Conservation (phyloP, 2,329 filamentous ascomycete genomes). For the Huntiella decipiens region DNA sequence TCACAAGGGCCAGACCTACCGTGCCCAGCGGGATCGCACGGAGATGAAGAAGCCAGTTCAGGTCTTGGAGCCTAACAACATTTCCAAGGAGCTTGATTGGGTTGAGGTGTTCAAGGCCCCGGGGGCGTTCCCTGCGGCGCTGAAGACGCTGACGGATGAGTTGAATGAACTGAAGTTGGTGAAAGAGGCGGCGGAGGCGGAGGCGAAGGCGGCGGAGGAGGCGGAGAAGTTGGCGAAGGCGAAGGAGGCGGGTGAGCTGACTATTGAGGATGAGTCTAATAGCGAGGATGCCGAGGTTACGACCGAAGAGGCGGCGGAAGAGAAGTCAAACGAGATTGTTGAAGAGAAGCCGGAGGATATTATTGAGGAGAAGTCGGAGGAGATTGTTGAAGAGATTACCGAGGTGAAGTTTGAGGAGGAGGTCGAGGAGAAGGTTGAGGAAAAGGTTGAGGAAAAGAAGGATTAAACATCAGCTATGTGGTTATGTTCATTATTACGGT, state of each 20-base stretch:
- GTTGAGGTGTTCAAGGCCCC: conserved; percentile 18
- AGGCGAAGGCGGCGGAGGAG: neutral
- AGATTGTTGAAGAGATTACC: too few relatives aligned
- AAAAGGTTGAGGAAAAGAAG: neutral
- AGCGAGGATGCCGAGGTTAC: neutral
- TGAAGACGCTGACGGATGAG: neutral
- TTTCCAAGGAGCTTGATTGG: conserved; percentile 18
- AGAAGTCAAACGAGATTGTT: neutral
- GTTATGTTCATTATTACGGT: neutral
- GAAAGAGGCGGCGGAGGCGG: neutral
- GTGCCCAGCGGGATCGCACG: conserved; percentile 32
- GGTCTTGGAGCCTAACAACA: conserved; percentile 22
- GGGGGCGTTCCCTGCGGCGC: neutral
- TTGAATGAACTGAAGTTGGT: neutral
- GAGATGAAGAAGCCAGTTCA: conserved; percentile 29
- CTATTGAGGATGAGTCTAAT: neutral
- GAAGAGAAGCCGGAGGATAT: neutral
- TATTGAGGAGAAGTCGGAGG: neutral
- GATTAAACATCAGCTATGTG: neutral
- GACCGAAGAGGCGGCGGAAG: neutral
- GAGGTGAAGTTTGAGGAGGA: too few relatives aligned
- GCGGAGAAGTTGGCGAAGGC: neutral
- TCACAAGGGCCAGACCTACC: conserved; percentile 36
- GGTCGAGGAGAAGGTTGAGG: neutral
- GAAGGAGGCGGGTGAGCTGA: neutral